These are phyloP conservation scores for Gnomoniopsis smithogilvyi DNA, from an alignment of 2,329 filamentous ascomycete genomes.

Conservation along the genomic window DNA sequence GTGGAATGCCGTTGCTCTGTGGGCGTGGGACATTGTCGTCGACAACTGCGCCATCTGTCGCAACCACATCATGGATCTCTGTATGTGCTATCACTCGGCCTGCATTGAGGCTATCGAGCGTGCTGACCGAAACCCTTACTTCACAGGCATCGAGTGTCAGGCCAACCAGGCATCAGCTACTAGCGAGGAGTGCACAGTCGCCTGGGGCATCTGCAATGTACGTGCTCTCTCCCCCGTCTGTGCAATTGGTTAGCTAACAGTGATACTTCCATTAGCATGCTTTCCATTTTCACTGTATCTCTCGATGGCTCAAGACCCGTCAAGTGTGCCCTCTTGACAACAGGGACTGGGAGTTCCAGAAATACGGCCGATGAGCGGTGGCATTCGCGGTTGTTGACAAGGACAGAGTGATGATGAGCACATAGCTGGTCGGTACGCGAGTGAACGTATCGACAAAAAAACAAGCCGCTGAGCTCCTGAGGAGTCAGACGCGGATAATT, in stretches of 20 bases:
- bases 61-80: constrained; percentile 99
- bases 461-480: not conserved
- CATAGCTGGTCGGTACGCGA: not conserved
- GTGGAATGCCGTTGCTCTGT: constrained; percentile 98
- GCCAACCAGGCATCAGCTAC: constrained; percentile 97
- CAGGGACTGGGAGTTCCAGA: constrained; percentile 99
- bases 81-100: constrained; percentile 45
- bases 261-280: constrained; percentile 65
- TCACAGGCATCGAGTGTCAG: constrained; percentile 89
- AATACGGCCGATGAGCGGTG: constrained; percentile 69
- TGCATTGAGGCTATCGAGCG: not conserved
- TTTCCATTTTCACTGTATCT: constrained; percentile 99
- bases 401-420: constrained; percentile 1
- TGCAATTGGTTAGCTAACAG: constrained; percentile 30
- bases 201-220: constrained; percentile 99
- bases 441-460: not conserved
- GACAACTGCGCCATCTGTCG: constrained; percentile 99
- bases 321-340: constrained; percentile 98
- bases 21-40: constrained; percentile 99
- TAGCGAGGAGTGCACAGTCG: constrained; percentile 96
- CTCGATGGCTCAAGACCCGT: constrained; percentile 97
- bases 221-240: constrained; percentile 33
- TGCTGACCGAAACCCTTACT: not conserved
- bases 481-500: not conserved
- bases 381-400: not conserved